Percentiles rank a stretch among this genome's conserved stretches.
These are phyloP conservation scores for Eremomyces bilateralis DNA, from an alignment of 495 filamentous ascomycete species.

Conservation along the genomic window DNA sequence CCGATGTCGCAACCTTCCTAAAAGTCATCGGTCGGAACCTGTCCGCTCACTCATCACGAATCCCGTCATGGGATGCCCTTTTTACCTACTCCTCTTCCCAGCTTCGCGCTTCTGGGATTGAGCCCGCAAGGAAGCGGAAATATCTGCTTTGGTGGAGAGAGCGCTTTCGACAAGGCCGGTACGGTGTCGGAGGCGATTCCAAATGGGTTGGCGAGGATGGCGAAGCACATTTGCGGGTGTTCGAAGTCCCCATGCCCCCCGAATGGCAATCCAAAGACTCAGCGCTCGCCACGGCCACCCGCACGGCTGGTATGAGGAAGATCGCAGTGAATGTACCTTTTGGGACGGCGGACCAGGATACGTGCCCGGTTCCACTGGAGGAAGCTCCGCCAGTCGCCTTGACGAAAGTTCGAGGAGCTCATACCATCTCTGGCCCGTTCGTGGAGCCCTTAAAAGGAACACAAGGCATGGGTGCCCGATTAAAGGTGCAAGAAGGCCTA, in stretches of 20 bases:
- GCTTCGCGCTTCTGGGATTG: conserved; percentile 63
- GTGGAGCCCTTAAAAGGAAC: conserved; percentile 40
- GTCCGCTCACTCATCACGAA: conserved; percentile 55
- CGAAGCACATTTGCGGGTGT: conserved; percentile 41
- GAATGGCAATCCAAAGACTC: not conserved
- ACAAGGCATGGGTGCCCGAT: conserved; percentile 33
- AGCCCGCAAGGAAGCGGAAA: conserved; percentile 54
- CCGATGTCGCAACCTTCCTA: conserved; percentile 73
- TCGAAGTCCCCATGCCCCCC: conserved; percentile 29
- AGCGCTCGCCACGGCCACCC: conserved; percentile 20
- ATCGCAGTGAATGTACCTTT: conserved; percentile 50
- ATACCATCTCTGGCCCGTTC: conserved; percentile 48
- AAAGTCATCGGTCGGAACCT: conserved; percentile 76
- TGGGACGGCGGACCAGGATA: conserved; percentile 20
- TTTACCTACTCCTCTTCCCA: conserved; percentile 60
- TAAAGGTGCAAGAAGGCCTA: conserved; percentile 59
- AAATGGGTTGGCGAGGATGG: conserved; percentile 52
- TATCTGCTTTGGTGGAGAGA: conserved; percentile 80
- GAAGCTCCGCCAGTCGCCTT: conserved; percentile 28
- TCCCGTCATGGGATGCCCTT: conserved; percentile 71
- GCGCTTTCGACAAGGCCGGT: conserved; percentile 50
- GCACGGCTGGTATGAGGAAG: conserved; percentile 31
- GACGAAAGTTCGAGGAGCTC: conserved; percentile 40
- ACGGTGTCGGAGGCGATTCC: conserved; percentile 60
- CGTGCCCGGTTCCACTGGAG: conserved; percentile 20